phyloP scores from a whole-genome alignment of 305 asterid genomes.

The Ilex paraguariensis region DNA sequence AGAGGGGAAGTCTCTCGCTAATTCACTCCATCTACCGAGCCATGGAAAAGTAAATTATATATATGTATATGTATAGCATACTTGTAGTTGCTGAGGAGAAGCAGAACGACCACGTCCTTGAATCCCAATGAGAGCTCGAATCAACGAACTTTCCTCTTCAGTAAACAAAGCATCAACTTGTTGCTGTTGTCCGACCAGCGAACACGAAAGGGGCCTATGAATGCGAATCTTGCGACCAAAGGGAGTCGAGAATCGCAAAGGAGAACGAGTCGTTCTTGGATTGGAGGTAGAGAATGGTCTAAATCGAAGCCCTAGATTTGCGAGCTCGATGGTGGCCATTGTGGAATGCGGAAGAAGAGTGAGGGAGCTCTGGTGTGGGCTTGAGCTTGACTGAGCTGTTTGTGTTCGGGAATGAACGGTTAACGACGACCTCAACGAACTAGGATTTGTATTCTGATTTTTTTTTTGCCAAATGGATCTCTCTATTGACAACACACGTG shows the following conservation, averaged over 20 bases:
- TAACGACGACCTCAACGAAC: slow-evolving; percentile 13
- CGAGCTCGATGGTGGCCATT: slow-evolving; percentile 32
- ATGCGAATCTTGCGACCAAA: slow-evolving; percentile 11
- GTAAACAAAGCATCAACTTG: slow-evolving; percentile 30
- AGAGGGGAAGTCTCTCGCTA: too few relatives aligned
- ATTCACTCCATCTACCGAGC: too few relatives aligned
- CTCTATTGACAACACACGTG: background rate
- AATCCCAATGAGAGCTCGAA: slow-evolving; percentile 77
- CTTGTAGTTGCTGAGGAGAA: slow-evolving; percentile 65
- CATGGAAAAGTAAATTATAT: too few relatives aligned
- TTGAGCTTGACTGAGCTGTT: background rate
- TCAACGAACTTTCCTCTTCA: slow-evolving; percentile 48
- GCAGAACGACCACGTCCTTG: slow-evolving; percentile 93
- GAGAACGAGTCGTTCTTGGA: background rate
- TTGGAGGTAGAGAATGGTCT: background rate
- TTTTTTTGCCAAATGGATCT: background rate
- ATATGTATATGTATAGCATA: slow-evolving; percentile 2
- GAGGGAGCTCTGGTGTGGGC: too few relatives aligned
- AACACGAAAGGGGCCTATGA: slow-evolving; percentile 22
- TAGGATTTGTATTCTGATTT: background rate
- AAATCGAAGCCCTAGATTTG: slow-evolving; percentile 25
- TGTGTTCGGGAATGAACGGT: slow-evolving; percentile 10
- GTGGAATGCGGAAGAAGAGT: background rate
- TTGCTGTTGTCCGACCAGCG: slow-evolving; percentile 32
- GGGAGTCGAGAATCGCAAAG: background rate